Percentiles rank a stretch among this genome's conserved stretches.
phyloP scores from a whole-genome alignment of 1,284 basidiomycete genomes.

The Meripilus lineatus region DNA sequence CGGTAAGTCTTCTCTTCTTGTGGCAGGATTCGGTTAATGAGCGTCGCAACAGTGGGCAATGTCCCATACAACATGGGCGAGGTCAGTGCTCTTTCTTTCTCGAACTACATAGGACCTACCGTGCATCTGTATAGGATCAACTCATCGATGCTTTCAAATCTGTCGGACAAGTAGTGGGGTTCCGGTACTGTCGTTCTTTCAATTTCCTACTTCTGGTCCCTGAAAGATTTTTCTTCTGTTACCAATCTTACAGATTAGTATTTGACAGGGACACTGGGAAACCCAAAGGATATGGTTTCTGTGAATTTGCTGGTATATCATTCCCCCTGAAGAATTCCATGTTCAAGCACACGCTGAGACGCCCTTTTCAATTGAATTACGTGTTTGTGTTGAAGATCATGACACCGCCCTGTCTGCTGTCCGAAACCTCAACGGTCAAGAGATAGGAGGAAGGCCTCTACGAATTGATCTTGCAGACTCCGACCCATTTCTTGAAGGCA shows the following conservation, averaged over 20 bases:
- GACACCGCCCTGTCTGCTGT: conserved; percentile 84
- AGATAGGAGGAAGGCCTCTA: conserved; percentile 66
- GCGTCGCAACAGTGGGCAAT: conserved; percentile 60
- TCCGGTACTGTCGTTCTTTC: conserved; percentile 48
- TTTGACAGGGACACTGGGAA: conserved; percentile 96
- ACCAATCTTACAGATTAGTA: conserved; percentile 65
- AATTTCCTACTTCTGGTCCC: conserved; percentile 4
- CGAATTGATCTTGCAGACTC: conserved; percentile 65
- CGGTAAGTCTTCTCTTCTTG: conserved; percentile 27
- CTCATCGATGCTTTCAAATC: conserved; percentile 83
- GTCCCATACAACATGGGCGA: conserved; percentile 85
- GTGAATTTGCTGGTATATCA: conserved; percentile 88
- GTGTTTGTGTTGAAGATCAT: conserved; percentile 58
- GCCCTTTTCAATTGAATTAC: background rate
- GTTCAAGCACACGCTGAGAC: background rate
- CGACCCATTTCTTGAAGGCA: conserved; percentile 43
- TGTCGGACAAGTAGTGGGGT: conserved; percentile 84
- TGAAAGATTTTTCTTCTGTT: background rate
- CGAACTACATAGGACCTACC: background rate
- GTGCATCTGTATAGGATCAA: conserved; percentile 47
- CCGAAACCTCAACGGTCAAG: conserved; percentile 70
- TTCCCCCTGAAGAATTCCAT: conserved; percentile 18
- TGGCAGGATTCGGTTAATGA: background rate
- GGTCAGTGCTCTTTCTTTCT: conserved; percentile 29
- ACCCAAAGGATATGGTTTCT: conserved; percentile 96